Percentiles rank a stretch among this genome's conserved stretches.
Conservation (phyloP, 352 stramenopile genomes). For the Phytophthora macrochlamydospora region DNA sequence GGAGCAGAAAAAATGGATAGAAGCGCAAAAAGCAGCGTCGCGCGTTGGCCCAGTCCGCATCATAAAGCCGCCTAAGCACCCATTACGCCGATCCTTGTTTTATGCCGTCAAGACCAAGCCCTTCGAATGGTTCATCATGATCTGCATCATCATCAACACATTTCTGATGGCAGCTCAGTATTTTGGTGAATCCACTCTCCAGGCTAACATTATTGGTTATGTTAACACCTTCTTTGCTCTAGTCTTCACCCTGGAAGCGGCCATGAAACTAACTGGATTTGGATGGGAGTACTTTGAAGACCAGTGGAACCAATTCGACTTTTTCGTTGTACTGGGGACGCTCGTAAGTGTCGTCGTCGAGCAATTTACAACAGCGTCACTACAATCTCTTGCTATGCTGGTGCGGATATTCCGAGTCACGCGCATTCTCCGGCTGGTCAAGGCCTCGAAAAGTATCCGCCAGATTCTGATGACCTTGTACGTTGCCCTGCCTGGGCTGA, state of each 20-base stretch:
- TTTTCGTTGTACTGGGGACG: slow-evolving; percentile 72
- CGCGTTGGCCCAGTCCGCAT: slow-evolving; percentile 60
- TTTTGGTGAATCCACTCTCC: slow-evolving; percentile 71
- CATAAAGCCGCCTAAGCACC: slow-evolving; percentile 53
- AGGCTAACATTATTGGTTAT: slow-evolving; percentile 49
- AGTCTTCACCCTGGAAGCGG: slow-evolving; percentile 87
- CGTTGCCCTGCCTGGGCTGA: slow-evolving; percentile 82
- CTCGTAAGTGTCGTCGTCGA: slow-evolving; percentile 61
- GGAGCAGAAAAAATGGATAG: slow-evolving; percentile 93
- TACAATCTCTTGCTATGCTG: slow-evolving; percentile 78
- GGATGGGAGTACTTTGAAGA: slow-evolving; percentile 80
- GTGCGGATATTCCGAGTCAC: slow-evolving; percentile 92
- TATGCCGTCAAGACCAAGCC: slow-evolving; percentile 55
- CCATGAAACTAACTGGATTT: slow-evolving; percentile 87
- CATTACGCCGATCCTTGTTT: slow-evolving; percentile 61
- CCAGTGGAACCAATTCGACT: slow-evolving; percentile 90
- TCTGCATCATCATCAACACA: slow-evolving; percentile 86
- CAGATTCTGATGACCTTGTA: slow-evolving; percentile 93
- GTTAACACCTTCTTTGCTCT: too few relatives aligned
- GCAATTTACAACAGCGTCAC: slow-evolving; percentile 40
- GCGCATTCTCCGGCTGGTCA: slow-evolving; percentile 79
- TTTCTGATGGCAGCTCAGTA: slow-evolving; percentile 82
- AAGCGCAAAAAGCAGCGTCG: slow-evolving; percentile 63
- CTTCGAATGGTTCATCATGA: slow-evolving; percentile 89
- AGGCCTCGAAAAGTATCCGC: slow-evolving; percentile 82